Percentiles rank a stretch among this genome's conserved stretches.
Evolutionary conservation across 2,329 filamentous ascomycete genomes (phyloP).

Genomic region (Myriosclerotinia curreyana): DNA sequence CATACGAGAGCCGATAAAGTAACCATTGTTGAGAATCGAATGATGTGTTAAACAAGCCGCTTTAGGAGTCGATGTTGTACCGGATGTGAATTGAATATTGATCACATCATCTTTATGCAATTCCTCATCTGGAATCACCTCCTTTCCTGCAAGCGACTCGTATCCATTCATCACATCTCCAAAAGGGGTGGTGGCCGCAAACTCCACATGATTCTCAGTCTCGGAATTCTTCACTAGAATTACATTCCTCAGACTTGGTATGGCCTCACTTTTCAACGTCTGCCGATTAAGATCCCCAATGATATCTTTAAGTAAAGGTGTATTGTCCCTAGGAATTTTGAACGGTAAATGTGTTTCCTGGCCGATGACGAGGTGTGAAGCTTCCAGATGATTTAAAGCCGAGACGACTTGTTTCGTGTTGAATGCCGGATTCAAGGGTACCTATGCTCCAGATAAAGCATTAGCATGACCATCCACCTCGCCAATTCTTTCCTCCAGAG

Average conservation of each 20-base stretch:
- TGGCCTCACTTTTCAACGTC: constrained; percentile 46
- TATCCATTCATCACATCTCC: constrained; percentile 28
- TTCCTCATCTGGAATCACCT: constrained; percentile 46
- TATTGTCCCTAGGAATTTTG: constrained; percentile 58
- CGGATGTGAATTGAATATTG: constrained; percentile 96
- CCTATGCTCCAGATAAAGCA: constrained; percentile 41
- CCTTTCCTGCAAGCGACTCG: constrained; percentile 33
- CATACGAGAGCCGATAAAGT: constrained; percentile 82
- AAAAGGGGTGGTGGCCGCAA: constrained; percentile 44
- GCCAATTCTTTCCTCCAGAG: neutral
- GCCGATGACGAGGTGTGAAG: constrained; percentile 75
- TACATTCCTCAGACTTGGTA: constrained; percentile 69
- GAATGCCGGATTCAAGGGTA: constrained; percentile 91
- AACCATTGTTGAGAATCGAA: constrained; percentile 89
- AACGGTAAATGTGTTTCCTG: constrained; percentile 81
- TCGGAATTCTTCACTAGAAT: constrained; percentile 76
- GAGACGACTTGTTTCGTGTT: constrained; percentile 73
- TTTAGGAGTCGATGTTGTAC: constrained; percentile 89
- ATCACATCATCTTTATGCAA: constrained; percentile 67
- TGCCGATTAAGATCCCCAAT: constrained; percentile 42
- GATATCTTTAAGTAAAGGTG: constrained; percentile 54
- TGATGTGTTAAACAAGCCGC: constrained; percentile 84
- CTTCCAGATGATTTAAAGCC: constrained; percentile 72
- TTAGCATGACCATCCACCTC: neutral
- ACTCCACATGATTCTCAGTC: constrained; percentile 37